These are phyloP conservation scores for Mortierella sp. DNA, from an alignment of 371 early-diverging fungal species.

Conservation along the genomic window DNA sequence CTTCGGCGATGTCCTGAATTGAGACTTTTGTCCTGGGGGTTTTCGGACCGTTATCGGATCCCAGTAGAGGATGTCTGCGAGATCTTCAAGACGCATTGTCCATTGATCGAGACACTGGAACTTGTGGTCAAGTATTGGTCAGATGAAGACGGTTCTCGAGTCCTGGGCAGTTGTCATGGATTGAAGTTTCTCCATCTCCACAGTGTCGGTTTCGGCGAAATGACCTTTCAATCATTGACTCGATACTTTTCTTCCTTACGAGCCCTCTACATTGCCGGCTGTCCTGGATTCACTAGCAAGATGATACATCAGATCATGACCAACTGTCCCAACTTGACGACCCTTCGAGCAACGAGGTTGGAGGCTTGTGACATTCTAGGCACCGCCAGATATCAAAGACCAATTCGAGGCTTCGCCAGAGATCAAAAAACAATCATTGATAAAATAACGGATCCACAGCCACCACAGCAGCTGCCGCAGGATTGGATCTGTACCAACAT, in stretches of 20 bases:
- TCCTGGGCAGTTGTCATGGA: conserved; percentile 3
- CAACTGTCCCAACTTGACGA: conserved; percentile 4
- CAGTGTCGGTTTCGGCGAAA: too few species aligned
- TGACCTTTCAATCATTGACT: conserved; percentile 6
- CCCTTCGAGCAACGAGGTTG: conserved; percentile 5
- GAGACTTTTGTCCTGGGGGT: not conserved
- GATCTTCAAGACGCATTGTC: conserved; percentile 4
- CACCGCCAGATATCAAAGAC: not conserved
- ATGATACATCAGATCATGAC: conserved; percentile 15
- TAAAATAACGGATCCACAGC: too few species aligned
- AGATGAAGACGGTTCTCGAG: conserved; percentile 2
- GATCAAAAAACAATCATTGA: not conserved
- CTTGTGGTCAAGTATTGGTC: not conserved
- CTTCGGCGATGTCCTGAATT: conserved; percentile 10
- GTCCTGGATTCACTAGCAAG: conserved; percentile 7
- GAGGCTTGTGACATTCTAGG: conserved; percentile 21
- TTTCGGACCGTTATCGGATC: not conserved
- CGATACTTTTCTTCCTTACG: conserved; percentile 5
- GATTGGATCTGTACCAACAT: conserved; percentile 20
- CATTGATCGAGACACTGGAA: conserved; percentile 1
- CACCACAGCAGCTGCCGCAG: not conserved
- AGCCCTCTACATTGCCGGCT: conserved; percentile 4
- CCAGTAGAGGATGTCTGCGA: conserved; percentile 2
- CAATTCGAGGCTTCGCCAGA: too few species aligned
- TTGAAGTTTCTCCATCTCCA: too few species aligned